A percentile compares a stretch with the other conserved stretches of the same genome.
These are phyloP conservation scores for Umbelopsis ramanniana DNA, from an alignment of 192 early-diverging fungal genomes.

Conservation along the genomic window DNA sequence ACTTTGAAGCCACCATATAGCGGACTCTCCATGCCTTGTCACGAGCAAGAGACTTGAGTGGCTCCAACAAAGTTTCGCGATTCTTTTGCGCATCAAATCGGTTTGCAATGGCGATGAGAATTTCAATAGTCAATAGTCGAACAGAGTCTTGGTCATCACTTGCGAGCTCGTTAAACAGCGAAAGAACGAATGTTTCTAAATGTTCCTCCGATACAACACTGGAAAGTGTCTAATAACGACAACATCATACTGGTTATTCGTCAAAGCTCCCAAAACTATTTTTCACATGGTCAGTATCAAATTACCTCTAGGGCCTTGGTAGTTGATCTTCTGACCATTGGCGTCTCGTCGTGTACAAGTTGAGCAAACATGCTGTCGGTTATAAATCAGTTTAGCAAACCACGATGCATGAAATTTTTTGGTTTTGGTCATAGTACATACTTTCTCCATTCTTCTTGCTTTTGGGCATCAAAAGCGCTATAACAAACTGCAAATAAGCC, in stretches of 20 bases:
- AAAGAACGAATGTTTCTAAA: slow-evolving; percentile 80
- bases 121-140: slow-evolving; percentile 92
- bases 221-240: slow-evolving; percentile 61
- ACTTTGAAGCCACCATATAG: slow-evolving; percentile 99
- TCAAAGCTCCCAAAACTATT: not conserved
- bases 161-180: slow-evolving; percentile 84
- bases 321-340: slow-evolving; percentile 97
- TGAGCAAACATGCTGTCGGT: slow-evolving; percentile 70
- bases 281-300: not conserved
- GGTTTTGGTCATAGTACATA: slow-evolving; percentile 28
- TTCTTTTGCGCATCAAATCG: slow-evolving; percentile 77
- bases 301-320: slow-evolving; percentile 80
- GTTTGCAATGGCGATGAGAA: slow-evolving; percentile 88
- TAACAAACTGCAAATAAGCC: slow-evolving; percentile 93
- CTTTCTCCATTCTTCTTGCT: slow-evolving; percentile 88
- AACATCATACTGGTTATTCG: not conserved
- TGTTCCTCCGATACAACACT: slow-evolving; percentile 75
- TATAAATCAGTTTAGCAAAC: slow-evolving; percentile 1
- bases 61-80: slow-evolving; percentile 74
- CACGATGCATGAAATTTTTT: too few species aligned
- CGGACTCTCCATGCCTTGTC: slow-evolving; percentile 99
- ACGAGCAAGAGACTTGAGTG: slow-evolving; percentile 75
- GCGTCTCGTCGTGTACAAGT: slow-evolving; percentile 93
- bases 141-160: slow-evolving; percentile 95
- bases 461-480: slow-evolving; percentile 67